Conservation (phyloP, 805 yeast species). For the Wickerhamiella azyma region DNA sequence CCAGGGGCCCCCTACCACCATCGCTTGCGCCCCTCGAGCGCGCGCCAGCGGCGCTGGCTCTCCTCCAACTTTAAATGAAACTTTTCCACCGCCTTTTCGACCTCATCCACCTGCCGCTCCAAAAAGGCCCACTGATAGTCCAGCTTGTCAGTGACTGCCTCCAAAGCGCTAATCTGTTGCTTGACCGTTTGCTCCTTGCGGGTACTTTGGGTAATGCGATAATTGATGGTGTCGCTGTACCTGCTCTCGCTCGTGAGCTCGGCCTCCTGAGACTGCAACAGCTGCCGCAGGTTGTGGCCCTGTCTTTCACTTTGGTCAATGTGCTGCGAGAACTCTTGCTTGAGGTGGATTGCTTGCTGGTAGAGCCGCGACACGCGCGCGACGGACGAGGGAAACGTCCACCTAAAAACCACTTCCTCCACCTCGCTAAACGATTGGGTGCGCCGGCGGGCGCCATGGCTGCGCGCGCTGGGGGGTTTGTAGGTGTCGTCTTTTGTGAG, state of each 20-base stretch:
- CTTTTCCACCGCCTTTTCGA: conserved; percentile 42
- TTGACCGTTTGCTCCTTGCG: conserved; percentile 18
- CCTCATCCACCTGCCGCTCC: conserved; percentile 49
- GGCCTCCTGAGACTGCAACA: conserved; percentile 14
- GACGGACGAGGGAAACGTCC: conserved; percentile 15
- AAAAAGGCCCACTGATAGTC: conserved; percentile 52
- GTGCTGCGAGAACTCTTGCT: conserved; percentile 9
- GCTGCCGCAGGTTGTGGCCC: conserved; percentile 9
- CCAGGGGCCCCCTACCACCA: not conserved
- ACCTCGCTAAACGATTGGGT: conserved; percentile 14
- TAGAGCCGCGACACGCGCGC: conserved; percentile 12
- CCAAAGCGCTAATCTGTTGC: conserved; percentile 35
- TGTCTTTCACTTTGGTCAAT: conserved; percentile 9
- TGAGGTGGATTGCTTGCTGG: conserved; percentile 14
- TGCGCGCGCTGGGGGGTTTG: not conserved
- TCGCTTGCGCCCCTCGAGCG: not conserved
- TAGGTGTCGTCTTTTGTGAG: conserved; percentile 6
- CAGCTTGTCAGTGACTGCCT: conserved; percentile 40
- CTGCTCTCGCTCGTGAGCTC: conserved; percentile 16
- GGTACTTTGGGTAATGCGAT: conserved; percentile 16
- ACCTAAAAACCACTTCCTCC: conserved; percentile 13
- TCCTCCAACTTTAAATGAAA: conserved; percentile 30
- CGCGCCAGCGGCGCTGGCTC: conserved; percentile 23
- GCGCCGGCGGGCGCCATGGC: conserved; percentile 9
- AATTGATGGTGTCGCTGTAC: conserved; percentile 17